These are phyloP conservation scores for Ustilago curta DNA, from an alignment of 1,284 basidiomycete species.

Conservation along the genomic window DNA sequence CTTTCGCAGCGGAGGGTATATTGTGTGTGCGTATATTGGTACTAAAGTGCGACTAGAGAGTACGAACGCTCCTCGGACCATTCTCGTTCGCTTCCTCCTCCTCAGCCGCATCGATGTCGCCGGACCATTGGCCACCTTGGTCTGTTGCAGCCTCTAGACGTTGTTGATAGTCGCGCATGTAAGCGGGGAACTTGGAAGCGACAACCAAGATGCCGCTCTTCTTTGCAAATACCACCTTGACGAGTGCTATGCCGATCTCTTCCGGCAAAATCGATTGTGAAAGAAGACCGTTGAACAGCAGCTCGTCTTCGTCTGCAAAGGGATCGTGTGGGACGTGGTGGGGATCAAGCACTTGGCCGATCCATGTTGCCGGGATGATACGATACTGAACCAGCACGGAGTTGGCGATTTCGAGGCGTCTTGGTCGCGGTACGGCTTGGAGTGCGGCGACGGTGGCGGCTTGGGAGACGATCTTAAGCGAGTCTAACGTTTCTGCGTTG, in stretches of 20 bases:
- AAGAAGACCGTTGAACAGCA: constrained; percentile 32
- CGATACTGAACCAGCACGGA: constrained; percentile 7
- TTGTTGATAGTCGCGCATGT: constrained; percentile 29
- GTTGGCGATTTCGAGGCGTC: constrained; percentile 19
- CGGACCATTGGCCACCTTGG: background rate
- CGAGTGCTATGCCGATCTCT: constrained; percentile 34
- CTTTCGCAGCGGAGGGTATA: background rate
- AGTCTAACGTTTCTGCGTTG: background rate
- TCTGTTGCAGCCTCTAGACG: background rate
- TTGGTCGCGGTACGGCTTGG: constrained; percentile 20
- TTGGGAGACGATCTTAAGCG: constrained; percentile 21
- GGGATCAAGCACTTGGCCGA: background rate
- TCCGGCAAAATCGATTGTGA: constrained; percentile 10
- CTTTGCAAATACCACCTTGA: constrained; percentile 41
- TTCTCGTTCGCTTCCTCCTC: constrained; percentile 21
- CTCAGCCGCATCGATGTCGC: constrained; percentile 20
- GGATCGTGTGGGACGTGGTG: background rate
- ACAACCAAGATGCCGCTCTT: constrained; percentile 36
- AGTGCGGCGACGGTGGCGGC: constrained; percentile 27
- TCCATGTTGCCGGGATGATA: constrained; percentile 15
- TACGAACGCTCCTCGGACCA: constrained; percentile 40
- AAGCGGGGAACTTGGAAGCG: constrained; percentile 23
- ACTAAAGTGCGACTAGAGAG: constrained; percentile 11
- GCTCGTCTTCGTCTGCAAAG: constrained; percentile 20
- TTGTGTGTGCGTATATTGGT: constrained; percentile 1